Evolutionary conservation across 1,139 yeast species (phyloP), one percentile per base, ranked within the genome.

Genomic region (Kodamaea arcana): DNA sequence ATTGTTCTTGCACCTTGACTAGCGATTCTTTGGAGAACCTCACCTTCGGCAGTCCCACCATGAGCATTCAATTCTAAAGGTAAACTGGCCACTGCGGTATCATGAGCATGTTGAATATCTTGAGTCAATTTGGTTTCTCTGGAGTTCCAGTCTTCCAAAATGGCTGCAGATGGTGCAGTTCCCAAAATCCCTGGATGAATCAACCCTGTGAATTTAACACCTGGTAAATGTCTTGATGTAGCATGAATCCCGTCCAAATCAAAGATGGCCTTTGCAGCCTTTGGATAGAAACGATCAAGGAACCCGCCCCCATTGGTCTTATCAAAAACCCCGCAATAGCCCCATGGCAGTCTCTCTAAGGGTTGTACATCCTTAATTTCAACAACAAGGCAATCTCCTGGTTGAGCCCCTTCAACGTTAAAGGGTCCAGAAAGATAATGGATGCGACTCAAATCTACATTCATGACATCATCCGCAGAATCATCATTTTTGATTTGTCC

Each of bases 361-460:
- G 77, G 77, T 46, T 72, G 77, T 14, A 71, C 72, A 41, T 71
- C 77, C 45, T 66, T 67, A 32, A 71, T 70, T 41, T 70, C 72
- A 18, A 71, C 72, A 33, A 66, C 66, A 24, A 71, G 48, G n/a
- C 62, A 62, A 47, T 71, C 77, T 3, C 77, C 77, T 7, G 70
- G 66, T 40, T 66, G 60, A 13, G 73, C 68, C 3, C 64, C 73
- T 37, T 60, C 62, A 32, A 71, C 57, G 16, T 62, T 55, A 44
- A 69, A 63, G 4, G 77, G 77, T 2, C 77, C 77, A 4, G 75
- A 65, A 10, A 71, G 48, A 45, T 69, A 71, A 44, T 71, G 77
- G 35, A 71, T 67, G 35, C 60, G 51, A 3, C 69, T 58, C 29
- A 71, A 53, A 45, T 71, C 77, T 28, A 63, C 68, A 40, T 66